Percentiles rank a stretch among this genome's conserved stretches.
Conservation (phyloP, 179 eudicot genomes). For the Silene coronaria region DNA sequence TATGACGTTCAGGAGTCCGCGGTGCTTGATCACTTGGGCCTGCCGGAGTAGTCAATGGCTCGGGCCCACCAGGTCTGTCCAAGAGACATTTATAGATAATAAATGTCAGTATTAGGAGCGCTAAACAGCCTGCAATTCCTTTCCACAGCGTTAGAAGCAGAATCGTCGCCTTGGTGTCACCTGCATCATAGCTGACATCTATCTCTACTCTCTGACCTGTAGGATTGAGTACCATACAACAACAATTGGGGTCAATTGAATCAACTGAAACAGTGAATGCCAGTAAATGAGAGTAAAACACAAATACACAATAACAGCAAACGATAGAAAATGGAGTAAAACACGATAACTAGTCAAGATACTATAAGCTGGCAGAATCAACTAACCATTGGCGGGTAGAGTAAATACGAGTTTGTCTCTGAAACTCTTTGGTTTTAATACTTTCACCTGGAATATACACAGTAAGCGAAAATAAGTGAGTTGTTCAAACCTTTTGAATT, state of each 20-base stretch:
- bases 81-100: constrained; percentile 28
- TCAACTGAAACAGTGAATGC: neutral
- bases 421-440: constrained; percentile 33
- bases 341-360: neutral
- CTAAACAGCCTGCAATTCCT: constrained; percentile 20
- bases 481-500: neutral
- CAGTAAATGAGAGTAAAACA: too few relatives aligned
- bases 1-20: constrained; percentile 41
- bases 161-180: constrained; percentile 15
- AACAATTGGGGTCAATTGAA: neutral
- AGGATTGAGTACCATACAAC: constrained; percentile 13
- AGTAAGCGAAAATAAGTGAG: neutral
- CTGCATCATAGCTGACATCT: constrained; percentile 46
- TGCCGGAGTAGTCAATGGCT: constrained; percentile 17
- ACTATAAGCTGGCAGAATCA: neutral
- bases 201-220: constrained; percentile 70
- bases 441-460: constrained; percentile 36
- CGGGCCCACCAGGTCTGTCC: constrained; percentile 29
- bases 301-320: neutral
- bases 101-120: constrained; percentile 34
- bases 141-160: constrained; percentile 25
- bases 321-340: neutral
- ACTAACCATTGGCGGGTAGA: constrained; percentile 60
- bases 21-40: constrained; percentile 35
- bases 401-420: constrained; percentile 51